Evolutionary conservation across 2,329 filamentous ascomycete species (phyloP).

Genomic region (Metarhizium guizhouense): DNA sequence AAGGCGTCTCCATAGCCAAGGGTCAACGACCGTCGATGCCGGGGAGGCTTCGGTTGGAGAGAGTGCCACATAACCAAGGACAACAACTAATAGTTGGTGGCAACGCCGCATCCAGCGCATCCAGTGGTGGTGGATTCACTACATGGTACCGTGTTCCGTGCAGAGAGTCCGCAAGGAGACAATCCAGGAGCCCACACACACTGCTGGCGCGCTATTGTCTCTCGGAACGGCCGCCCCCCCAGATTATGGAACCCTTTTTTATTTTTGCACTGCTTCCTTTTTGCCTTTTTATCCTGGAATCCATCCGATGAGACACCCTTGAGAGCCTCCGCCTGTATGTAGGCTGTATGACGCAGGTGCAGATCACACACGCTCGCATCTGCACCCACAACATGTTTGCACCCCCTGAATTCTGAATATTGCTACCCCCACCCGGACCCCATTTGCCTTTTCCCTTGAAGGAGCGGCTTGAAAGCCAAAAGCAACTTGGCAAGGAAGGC

Average conservation of each 20-base stretch:
- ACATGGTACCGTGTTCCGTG: neutral
- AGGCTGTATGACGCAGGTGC: slow-evolving; percentile 8
- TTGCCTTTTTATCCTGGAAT: slow-evolving; percentile 14
- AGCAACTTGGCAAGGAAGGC: neutral
- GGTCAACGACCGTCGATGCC: neutral
- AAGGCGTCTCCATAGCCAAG: neutral
- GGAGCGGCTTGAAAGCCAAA: neutral
- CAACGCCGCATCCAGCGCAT: neutral
- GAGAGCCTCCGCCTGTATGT: slow-evolving; percentile 15
- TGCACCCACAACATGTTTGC: neutral
- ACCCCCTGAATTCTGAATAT: neutral
- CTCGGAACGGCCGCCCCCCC: slow-evolving; percentile 12
- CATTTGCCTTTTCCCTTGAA: neutral
- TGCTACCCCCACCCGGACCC: neutral
- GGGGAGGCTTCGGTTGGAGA: neutral
- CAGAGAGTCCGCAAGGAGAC: neutral
- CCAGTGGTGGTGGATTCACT: neutral
- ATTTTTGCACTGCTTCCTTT: neutral
- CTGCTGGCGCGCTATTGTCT: slow-evolving; percentile 13
- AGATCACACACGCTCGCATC: slow-evolving; percentile 2
- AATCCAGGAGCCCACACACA: slow-evolving; percentile 1
- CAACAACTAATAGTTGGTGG: neutral
- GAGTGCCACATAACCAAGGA: neutral
- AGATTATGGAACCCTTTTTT: slow-evolving; percentile 9
- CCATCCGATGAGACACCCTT: slow-evolving; percentile 27